These are phyloP conservation scores for Amanita polypyramis DNA, from an alignment of 768 basidiomycete genomes.

Conservation along the genomic window DNA sequence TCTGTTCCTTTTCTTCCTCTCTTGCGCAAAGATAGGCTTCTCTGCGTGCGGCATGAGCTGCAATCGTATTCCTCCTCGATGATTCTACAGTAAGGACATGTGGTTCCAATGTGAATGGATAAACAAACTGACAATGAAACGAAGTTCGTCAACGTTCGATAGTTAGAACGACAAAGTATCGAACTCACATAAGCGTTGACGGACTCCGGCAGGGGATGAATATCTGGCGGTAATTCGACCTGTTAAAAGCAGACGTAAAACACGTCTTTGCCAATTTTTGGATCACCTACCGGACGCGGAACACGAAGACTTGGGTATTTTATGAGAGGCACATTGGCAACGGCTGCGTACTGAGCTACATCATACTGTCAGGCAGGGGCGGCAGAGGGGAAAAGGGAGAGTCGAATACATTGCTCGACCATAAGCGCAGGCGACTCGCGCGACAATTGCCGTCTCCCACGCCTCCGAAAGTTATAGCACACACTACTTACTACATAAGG, in stretches of 20 bases:
- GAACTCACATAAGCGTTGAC: slow-evolving; percentile 72
- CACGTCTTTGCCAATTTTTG: background rate
- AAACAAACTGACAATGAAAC: slow-evolving; percentile 62
- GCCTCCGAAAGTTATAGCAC: too few relatives aligned
- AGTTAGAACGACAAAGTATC: background rate
- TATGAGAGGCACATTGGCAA: slow-evolving; percentile 72
- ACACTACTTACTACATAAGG: too few relatives aligned
- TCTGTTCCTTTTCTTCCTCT: slow-evolving; percentile 66
- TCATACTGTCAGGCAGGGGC: background rate
- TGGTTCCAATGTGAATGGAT: slow-evolving; percentile 88
- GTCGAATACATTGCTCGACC: background rate
- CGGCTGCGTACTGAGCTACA: slow-evolving; percentile 68
- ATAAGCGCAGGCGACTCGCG: background rate
- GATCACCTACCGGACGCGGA: slow-evolving; percentile 55
- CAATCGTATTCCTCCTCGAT: slow-evolving; percentile 55
- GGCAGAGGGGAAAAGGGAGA: background rate
- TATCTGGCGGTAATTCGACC: slow-evolving; percentile 83
- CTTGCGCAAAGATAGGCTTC: slow-evolving; percentile 62
- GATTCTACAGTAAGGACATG: slow-evolving; percentile 74
- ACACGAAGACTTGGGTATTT: slow-evolving; percentile 87
- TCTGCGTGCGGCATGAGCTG: slow-evolving; percentile 54
- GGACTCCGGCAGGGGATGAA: slow-evolving; percentile 89
- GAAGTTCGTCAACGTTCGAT: background rate
- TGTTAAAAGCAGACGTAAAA: slow-evolving; percentile 18
- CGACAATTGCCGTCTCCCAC: slow-evolving; percentile 1